These are phyloP conservation scores for Dalechampia spathulata DNA, from an alignment of 441 rosid genomes.

Conservation along the genomic window DNA sequence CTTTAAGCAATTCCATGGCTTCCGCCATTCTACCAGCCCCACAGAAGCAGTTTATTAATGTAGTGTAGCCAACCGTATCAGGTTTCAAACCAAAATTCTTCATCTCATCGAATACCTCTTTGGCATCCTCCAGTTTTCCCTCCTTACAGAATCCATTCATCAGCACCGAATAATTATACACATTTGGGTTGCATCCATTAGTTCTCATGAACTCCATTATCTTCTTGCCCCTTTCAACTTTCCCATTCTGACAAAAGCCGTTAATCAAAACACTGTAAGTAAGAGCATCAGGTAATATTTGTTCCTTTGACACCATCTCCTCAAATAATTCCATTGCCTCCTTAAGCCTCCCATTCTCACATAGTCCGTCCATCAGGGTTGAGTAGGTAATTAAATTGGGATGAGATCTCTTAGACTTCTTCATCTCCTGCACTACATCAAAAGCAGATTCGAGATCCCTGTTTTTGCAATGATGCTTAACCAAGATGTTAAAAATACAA, in stretches of 20 bases:
- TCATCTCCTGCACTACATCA: slow-evolving; percentile 73
- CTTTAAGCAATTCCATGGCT: slow-evolving; percentile 52
- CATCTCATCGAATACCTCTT: slow-evolving; percentile 46
- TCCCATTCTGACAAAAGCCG: slow-evolving; percentile 66
- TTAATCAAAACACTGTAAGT: slow-evolving; percentile 62
- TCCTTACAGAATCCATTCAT: slow-evolving; percentile 70
- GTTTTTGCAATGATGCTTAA: slow-evolving; percentile 69
- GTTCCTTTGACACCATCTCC: slow-evolving; percentile 72
- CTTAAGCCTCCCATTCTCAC: slow-evolving; percentile 47
- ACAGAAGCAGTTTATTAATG: slow-evolving; percentile 63
- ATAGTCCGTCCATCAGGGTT: slow-evolving; percentile 62
- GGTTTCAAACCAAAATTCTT: slow-evolving; percentile 49
- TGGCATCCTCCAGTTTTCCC: slow-evolving; percentile 56
- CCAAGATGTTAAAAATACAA: slow-evolving; percentile 76
- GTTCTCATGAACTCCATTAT: slow-evolving; percentile 73
- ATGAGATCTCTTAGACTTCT: slow-evolving; percentile 41
- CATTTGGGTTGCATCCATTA: slow-evolving; percentile 67
- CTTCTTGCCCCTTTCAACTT: slow-evolving; percentile 62
- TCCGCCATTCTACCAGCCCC: slow-evolving; percentile 39
- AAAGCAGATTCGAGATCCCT: slow-evolving; percentile 56
- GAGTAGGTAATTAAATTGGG: slow-evolving; percentile 81
- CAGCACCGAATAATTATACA: slow-evolving; percentile 57
- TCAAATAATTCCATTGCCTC: slow-evolving; percentile 75
- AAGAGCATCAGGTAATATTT: slow-evolving; percentile 66
- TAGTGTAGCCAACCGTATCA: slow-evolving; percentile 62